phyloP scores from a whole-genome alignment of 2,329 filamentous ascomycete species.

The Xylaria arbuscula region DNA sequence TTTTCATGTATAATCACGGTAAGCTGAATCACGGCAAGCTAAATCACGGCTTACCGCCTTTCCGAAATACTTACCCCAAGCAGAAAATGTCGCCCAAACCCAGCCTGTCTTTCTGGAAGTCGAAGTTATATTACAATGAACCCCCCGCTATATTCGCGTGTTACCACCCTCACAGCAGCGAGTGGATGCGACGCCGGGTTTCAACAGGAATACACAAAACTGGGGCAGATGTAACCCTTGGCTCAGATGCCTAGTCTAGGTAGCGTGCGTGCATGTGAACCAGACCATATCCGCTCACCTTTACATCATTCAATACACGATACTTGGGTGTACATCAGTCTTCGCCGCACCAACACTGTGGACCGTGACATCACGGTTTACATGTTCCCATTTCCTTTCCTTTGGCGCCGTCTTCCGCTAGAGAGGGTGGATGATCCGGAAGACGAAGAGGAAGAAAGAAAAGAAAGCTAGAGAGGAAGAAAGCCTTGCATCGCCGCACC shows the following conservation, averaged over 20 bases:
- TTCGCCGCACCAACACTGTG: slow-evolving; percentile 13
- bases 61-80: not conserved
- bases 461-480: slow-evolving; percentile 30
- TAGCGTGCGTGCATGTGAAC: slow-evolving; percentile 15
- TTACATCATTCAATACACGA: slow-evolving; percentile 8
- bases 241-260: slow-evolving; percentile 4
- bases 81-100: not conserved
- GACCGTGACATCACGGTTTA: slow-evolving; percentile 1
- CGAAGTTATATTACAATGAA: slow-evolving; percentile 11
- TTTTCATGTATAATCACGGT: not conserved
- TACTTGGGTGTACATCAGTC: slow-evolving; percentile 18
- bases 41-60: not conserved
- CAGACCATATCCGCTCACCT: not conserved
- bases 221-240: slow-evolving; percentile 27
- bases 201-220: not conserved
- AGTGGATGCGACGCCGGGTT: not conserved
- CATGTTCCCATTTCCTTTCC: not conserved
- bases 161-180: slow-evolving; percentile 1
- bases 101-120: not conserved
- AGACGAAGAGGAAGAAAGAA: slow-evolving; percentile 18
- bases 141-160: slow-evolving; percentile 1
- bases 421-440: not conserved
- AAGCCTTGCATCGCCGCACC: slow-evolving; percentile 45
- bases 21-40: not conserved
- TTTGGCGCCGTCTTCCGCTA: not conserved